These are phyloP conservation scores for Rhytidhysteron rufulum DNA, from an alignment of 2,329 filamentous ascomycete species.

Conservation along the genomic window DNA sequence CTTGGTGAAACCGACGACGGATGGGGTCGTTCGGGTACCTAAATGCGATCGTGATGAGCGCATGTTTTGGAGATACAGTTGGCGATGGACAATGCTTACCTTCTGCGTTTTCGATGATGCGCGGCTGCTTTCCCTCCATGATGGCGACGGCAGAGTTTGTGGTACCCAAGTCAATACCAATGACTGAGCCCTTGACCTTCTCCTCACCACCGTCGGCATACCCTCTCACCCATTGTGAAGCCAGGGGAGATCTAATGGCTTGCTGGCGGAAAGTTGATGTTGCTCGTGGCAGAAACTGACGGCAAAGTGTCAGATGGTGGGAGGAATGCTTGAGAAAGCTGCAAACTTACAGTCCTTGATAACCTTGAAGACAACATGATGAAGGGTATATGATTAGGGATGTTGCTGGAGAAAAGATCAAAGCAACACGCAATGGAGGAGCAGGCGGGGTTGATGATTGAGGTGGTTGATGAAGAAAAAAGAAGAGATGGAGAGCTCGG, in stretches of 20 bases:
- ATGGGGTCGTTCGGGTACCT: constrained; percentile 89
- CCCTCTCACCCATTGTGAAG: constrained; percentile 67
- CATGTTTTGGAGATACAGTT: not conserved
- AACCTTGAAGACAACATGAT: constrained; percentile 41
- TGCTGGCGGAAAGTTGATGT: constrained; percentile 64
- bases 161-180: constrained; percentile 97
- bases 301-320: constrained; percentile 23
- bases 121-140: constrained; percentile 94
- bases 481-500: no score
- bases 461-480: constrained; percentile 16
- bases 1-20: constrained; percentile 91
- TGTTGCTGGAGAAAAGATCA: constrained; percentile 26
- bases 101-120: constrained; percentile 97
- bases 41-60: constrained; percentile 6
- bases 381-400: constrained; percentile 20
- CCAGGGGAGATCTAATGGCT: constrained; percentile 65
- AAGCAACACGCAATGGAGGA: constrained; percentile 17
- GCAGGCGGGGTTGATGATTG: constrained; percentile 8
- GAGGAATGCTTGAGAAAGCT: constrained; percentile 3
- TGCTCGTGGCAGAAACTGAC: constrained; percentile 66
- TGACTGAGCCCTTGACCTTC: constrained; percentile 93
- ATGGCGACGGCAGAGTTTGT: constrained; percentile 97
- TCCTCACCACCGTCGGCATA: constrained; percentile 68
- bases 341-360: constrained; percentile 37
- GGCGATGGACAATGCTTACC: constrained; percentile 51